Conservation (phyloP, 2,329 filamentous ascomycete genomes). For the Ophiostoma quercus region DNA sequence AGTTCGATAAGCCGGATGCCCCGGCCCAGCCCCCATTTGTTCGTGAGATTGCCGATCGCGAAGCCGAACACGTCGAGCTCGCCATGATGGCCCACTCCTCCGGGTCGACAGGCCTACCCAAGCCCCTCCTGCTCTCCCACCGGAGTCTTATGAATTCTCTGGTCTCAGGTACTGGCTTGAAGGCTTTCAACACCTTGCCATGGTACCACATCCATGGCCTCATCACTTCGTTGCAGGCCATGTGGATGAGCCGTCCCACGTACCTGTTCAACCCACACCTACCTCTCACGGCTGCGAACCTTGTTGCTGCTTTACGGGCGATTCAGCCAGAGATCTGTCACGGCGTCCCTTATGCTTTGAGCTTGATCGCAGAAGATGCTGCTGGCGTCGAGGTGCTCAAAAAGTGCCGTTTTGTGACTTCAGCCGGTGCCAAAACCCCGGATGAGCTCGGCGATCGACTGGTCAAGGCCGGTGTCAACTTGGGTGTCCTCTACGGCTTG, state of each 20-base stretch:
- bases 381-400: slow-evolving; percentile 44
- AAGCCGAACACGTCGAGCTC: slow-evolving; percentile 33
- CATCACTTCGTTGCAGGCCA: slow-evolving; percentile 39
- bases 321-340: slow-evolving; percentile 47
- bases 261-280: slow-evolving; percentile 34
- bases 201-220: slow-evolving; percentile 43
- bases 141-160: slow-evolving; percentile 37
- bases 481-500: slow-evolving; percentile 41
- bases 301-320: slow-evolving; percentile 39
- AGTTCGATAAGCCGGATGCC: slow-evolving; percentile 23
- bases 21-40: slow-evolving; percentile 28
- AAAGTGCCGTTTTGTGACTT: slow-evolving; percentile 44
- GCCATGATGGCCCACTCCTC: slow-evolving; percentile 45
- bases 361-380: slow-evolving; percentile 50
- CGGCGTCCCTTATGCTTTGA: slow-evolving; percentile 53
- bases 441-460: slow-evolving; percentile 49
- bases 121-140: slow-evolving; percentile 42
- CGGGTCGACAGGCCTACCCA: slow-evolving; percentile 44
- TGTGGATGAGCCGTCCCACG: slow-evolving; percentile 41
- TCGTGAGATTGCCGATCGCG: slow-evolving; percentile 29
- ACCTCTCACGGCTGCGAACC: slow-evolving; percentile 42
- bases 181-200: slow-evolving; percentile 41
- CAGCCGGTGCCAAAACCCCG: slow-evolving; percentile 48
- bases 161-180: slow-evolving; percentile 34
- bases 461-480: slow-evolving; percentile 44